These are phyloP conservation scores for Nannochloropsis oceanica DNA, from an alignment of 108 stramenopile species.

Conservation along the genomic window DNA sequence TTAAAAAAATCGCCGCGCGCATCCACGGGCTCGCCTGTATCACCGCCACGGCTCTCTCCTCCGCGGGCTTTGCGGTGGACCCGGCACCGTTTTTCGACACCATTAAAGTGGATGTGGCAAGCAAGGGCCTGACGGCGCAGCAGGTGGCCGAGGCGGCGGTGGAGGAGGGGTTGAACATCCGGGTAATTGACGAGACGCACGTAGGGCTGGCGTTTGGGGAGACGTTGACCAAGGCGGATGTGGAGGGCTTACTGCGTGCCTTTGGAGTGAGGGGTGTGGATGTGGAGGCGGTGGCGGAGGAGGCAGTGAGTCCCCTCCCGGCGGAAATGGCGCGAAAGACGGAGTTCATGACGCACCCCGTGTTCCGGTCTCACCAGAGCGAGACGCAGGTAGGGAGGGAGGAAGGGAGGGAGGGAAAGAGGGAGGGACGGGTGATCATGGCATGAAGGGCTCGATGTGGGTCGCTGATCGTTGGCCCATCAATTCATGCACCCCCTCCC, in stretches of 20 bases:
- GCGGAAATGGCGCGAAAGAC: slow-evolving; percentile 10
- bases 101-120: slow-evolving; percentile 41
- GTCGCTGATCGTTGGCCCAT: too few species aligned
- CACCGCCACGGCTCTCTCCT: slow-evolving; percentile 13
- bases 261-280: slow-evolving; percentile 43
- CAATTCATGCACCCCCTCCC: neutral
- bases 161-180: slow-evolving; percentile 70
- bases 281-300: slow-evolving; percentile 2
- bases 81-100: slow-evolving; percentile 76
- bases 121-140: slow-evolving; percentile 53
- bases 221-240: slow-evolving; percentile 65
- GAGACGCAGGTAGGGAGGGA: slow-evolving; percentile 54
- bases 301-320: neutral
- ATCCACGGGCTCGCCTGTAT: slow-evolving; percentile 39
- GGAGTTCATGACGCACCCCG: slow-evolving; percentile 70
- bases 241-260: slow-evolving; percentile 46
- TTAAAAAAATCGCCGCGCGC: slow-evolving; percentile 61
- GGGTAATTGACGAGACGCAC: slow-evolving; percentile 62
- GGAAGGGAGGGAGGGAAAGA: neutral
- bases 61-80: slow-evolving; percentile 15
- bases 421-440: too few species aligned
- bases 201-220: slow-evolving; percentile 89
- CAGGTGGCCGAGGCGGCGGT: slow-evolving; percentile 57
- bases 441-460: too few species aligned
- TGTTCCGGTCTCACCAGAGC: slow-evolving; percentile 83